Conservation (phyloP, 2,329 filamentous ascomycete species). For the Diaporthe batatas region DNA sequence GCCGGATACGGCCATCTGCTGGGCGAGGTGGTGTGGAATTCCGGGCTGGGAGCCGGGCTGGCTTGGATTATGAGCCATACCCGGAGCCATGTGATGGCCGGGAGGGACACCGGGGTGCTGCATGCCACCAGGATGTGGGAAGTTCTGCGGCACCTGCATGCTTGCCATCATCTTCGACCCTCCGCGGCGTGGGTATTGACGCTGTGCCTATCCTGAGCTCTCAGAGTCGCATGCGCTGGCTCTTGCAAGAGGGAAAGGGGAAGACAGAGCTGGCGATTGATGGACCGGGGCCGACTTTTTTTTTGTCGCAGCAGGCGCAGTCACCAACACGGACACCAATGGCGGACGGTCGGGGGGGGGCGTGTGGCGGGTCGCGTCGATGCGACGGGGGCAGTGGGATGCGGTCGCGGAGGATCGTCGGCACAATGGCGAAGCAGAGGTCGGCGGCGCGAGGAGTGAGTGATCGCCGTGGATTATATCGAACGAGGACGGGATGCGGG, state of each 20-base stretch:
- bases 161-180: slow-evolving; percentile 79
- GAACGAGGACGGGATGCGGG: slow-evolving; percentile 34
- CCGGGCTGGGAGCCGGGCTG: slow-evolving; percentile 76
- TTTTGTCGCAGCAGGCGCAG: slow-evolving; percentile 22
- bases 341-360: slow-evolving; percentile 30
- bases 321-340: slow-evolving; percentile 35
- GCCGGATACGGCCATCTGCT: slow-evolving; percentile 80
- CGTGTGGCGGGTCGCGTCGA: slow-evolving; percentile 38
- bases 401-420: slow-evolving; percentile 41
- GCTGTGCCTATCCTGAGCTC: slow-evolving; percentile 52
- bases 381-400: slow-evolving; percentile 33
- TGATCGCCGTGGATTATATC: slow-evolving; percentile 39
- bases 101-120: slow-evolving; percentile 77
- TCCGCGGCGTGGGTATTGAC: slow-evolving; percentile 74
- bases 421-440: slow-evolving; percentile 26
- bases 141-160: slow-evolving; percentile 68
- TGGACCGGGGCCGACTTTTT: slow-evolving; percentile 19
- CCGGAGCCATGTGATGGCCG: slow-evolving; percentile 73
- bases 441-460: slow-evolving; percentile 37
- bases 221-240: slow-evolving; percentile 63
- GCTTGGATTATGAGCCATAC: slow-evolving; percentile 76
- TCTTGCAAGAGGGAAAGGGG: slow-evolving; percentile 30
- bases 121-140: slow-evolving; percentile 77
- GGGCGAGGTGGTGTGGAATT: slow-evolving; percentile 75
- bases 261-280: slow-evolving; percentile 2